Conservation (phyloP, 345 rosid species). For the Isatis tinctoria region DNA sequence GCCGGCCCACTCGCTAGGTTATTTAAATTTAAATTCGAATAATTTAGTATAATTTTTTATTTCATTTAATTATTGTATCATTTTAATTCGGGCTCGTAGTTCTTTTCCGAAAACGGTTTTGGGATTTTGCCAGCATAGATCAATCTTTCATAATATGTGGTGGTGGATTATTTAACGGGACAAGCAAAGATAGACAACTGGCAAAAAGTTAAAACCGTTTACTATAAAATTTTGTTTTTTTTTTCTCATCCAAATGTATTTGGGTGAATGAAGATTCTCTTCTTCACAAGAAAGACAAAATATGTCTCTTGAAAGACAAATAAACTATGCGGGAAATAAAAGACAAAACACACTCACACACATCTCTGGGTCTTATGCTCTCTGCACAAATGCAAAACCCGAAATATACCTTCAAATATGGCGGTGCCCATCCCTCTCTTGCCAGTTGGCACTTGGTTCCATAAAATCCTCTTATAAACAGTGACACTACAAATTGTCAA, state of each 20-base stretch:
- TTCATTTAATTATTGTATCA: too few species aligned
- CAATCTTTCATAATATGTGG: background rate
- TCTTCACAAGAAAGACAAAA: background rate
- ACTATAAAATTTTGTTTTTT: background rate
- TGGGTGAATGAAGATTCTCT: background rate
- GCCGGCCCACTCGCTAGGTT: too few species aligned
- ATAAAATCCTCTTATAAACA: background rate
- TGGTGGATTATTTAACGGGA: too few species aligned
- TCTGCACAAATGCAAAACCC: conserved; percentile 7
- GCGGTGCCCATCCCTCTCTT: background rate
- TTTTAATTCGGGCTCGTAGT: too few species aligned
- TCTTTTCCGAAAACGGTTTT: too few species aligned
- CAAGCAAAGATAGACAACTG: too few species aligned
- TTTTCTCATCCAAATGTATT: background rate
- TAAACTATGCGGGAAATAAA: background rate
- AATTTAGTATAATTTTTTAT: too few species aligned
- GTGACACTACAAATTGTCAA: background rate
- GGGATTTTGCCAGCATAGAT: background rate
- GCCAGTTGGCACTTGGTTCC: conserved; percentile 11
- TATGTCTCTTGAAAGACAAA: background rate
- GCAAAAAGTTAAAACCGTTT: background rate
- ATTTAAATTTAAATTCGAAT: too few species aligned
- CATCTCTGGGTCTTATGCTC: conserved; percentile 1
- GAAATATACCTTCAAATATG: conserved; percentile 8
- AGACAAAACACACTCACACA: background rate